A percentile compares a stretch with the other conserved stretches of the same genome.
phyloP scores from a whole-genome alignment of 2,329 filamentous ascomycete species.

The Pseudogymnoascus destructans region DNA sequence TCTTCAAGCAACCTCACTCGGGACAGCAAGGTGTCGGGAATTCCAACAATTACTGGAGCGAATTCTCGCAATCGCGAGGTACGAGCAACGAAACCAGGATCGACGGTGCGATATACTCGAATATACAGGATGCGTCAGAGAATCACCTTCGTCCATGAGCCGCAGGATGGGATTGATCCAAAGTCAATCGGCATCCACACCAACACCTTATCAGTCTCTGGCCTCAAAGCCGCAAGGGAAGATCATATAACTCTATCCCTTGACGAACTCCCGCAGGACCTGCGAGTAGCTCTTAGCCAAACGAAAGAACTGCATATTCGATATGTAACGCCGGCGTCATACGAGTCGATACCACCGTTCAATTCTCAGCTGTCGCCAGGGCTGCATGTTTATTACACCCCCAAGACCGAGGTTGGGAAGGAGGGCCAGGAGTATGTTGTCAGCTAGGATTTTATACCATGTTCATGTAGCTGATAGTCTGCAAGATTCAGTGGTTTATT shows the following conservation, averaged over 20 bases:
- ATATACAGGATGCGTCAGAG: slow-evolving; percentile 52
- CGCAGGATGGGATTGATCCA: slow-evolving; percentile 52
- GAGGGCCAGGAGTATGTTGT: not conserved
- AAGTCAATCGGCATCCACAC: slow-evolving; percentile 44
- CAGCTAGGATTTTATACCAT: not conserved
- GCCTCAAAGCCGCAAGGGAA: slow-evolving; percentile 58
- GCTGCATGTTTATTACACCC: slow-evolving; percentile 68
- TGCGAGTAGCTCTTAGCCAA: slow-evolving; percentile 47
- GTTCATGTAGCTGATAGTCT: not conserved
- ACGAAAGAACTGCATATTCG: slow-evolving; percentile 64
- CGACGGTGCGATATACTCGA: not conserved
- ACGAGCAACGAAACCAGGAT: not conserved
- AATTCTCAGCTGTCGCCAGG: slow-evolving; percentile 65
- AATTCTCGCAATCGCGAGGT: not conserved
- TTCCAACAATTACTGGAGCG: not conserved
- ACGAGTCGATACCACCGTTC: slow-evolving; percentile 54
- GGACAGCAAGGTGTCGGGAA: not conserved
- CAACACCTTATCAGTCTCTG: slow-evolving; percentile 41
- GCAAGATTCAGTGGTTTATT: slow-evolving; percentile 32
- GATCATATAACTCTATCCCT: slow-evolving; percentile 63
- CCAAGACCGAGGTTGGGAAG: slow-evolving; percentile 22
- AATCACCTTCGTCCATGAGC: slow-evolving; percentile 63
- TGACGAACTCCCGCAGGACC: slow-evolving; percentile 57
- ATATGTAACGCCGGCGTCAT: slow-evolving; percentile 52
- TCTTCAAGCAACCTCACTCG: not conserved